A percentile compares a stretch with the other conserved stretches of the same genome.
Conservation (phyloP, 2,329 filamentous ascomycete species). For the Penicillium sp. region DNA sequence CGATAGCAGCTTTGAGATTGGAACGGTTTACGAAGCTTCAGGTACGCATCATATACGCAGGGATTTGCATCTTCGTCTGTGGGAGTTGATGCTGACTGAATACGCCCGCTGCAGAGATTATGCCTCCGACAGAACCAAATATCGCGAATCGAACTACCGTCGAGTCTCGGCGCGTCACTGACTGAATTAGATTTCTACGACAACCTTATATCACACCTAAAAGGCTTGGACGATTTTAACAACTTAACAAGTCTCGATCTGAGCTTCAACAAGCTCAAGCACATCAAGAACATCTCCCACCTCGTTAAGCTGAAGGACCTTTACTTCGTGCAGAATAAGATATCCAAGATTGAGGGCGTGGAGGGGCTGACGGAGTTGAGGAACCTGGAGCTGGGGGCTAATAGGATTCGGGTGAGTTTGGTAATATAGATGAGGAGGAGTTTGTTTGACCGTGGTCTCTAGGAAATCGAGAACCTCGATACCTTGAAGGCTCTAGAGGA, state of each 20-base stretch:
- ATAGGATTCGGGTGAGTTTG: conserved; percentile 71
- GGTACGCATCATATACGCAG: conserved; percentile 41
- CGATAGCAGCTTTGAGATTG: conserved; percentile 77
- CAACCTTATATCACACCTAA: conserved; percentile 87
- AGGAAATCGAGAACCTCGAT: conserved; percentile 84
- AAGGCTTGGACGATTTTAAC: conserved; percentile 77
- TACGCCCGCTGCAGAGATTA: conserved; percentile 58
- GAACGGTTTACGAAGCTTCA: conserved; percentile 79
- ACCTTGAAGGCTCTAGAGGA: conserved; percentile 78
- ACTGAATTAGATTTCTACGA: conserved; percentile 94
- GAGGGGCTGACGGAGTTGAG: conserved; percentile 74
- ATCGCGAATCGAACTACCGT: conserved; percentile 76
- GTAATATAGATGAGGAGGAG: not conserved
- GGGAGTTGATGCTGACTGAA: not conserved
- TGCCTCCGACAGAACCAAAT: conserved; percentile 95
- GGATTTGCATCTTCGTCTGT: not conserved
- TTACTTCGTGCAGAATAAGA: conserved; percentile 95
- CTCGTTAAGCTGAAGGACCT: conserved; percentile 79
- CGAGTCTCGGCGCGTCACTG: conserved; percentile 67
- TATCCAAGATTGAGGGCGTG: conserved; percentile 82
- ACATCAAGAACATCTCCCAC: conserved; percentile 87
- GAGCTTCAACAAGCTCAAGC: conserved; percentile 99
- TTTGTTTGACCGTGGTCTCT: conserved; percentile 10
- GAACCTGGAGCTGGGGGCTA: conserved; percentile 89
- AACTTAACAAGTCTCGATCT: conserved; percentile 82